These are phyloP conservation scores for Haplosporangium sp. DNA, from an alignment of 371 early-diverging fungal species.

Conservation along the genomic window DNA sequence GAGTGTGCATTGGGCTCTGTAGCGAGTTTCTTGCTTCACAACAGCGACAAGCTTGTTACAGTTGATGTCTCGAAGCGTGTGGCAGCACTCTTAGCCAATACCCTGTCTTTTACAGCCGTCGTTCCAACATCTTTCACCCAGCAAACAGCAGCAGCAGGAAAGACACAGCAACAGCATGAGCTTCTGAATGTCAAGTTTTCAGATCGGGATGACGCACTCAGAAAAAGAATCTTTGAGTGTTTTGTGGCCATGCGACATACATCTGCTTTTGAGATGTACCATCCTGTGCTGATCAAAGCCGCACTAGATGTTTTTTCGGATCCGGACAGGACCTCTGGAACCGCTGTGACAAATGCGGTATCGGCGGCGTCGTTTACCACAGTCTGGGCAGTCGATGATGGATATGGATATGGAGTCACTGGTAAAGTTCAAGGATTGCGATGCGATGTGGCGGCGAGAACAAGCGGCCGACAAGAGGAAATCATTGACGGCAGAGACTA, in stretches of 20 bases:
- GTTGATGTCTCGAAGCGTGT: conserved; percentile 86
- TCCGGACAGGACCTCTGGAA: conserved; percentile 68
- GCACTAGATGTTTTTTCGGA: conserved; percentile 63
- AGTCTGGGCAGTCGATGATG: conserved; percentile 69
- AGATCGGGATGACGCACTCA: conserved; percentile 72
- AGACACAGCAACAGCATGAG: conserved; percentile 54
- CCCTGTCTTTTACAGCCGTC: conserved; percentile 71
- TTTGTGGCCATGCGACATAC: conserved; percentile 75
- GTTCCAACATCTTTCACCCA: conserved; percentile 64
- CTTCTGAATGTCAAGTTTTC: conserved; percentile 58
- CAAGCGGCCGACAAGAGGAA: conserved; percentile 59
- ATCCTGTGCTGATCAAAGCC: conserved; percentile 39
- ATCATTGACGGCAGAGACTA: conserved; percentile 71
- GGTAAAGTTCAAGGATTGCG: conserved; percentile 69
- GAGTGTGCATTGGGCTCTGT: conserved; percentile 81
- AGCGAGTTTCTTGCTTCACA: conserved; percentile 78
- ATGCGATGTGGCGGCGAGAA: conserved; percentile 58
- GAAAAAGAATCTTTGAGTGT: conserved; percentile 80
- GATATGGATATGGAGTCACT: conserved; percentile 72
- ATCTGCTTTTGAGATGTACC: conserved; percentile 71
- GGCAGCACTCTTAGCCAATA: conserved; percentile 82
- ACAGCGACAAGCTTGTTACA: conserved; percentile 72
- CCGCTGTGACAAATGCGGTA: conserved; percentile 58
- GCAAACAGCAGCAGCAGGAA: conserved; percentile 53
- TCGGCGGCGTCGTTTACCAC: conserved; percentile 68